Percentiles rank a stretch among this genome's conserved stretches.
Conservation (phyloP, 192 early-diverging fungal species). For the Gonapodya prolifera region DNA sequence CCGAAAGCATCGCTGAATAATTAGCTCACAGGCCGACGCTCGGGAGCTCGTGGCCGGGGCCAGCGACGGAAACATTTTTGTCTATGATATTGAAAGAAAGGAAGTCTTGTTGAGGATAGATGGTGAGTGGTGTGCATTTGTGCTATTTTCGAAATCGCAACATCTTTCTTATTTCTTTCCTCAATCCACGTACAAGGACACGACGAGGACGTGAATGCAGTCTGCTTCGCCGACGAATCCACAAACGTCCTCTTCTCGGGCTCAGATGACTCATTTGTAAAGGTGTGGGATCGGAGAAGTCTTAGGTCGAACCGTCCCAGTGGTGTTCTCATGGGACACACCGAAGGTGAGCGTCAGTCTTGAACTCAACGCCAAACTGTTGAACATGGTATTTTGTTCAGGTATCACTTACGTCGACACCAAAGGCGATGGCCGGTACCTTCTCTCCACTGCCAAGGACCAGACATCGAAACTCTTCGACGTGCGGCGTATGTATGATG, state of each 20-base stretch:
- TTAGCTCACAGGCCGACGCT: too few relatives aligned
- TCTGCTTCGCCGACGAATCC: conserved; percentile 34
- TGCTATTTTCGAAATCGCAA: too few relatives aligned
- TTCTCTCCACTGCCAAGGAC: conserved; percentile 55
- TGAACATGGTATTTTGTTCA: too few relatives aligned
- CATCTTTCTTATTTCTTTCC: too few relatives aligned
- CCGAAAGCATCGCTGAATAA: too few relatives aligned
- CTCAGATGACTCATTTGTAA: conserved; percentile 44
- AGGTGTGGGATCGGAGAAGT: conserved; percentile 40
- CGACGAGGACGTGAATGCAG: conserved; percentile 55
- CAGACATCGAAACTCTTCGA: conserved; percentile 59
- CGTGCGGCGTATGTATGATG: conserved; percentile 20
- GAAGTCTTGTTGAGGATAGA: too few relatives aligned
- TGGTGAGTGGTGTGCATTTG: too few relatives aligned
- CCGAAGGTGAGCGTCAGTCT: too few relatives aligned
- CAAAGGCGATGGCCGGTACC: conserved; percentile 50
- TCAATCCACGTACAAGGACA: too few relatives aligned
- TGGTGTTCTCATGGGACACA: conserved; percentile 53
- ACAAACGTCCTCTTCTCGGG: conserved; percentile 50
- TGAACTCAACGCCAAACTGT: too few relatives aligned
- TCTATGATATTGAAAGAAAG: too few relatives aligned
- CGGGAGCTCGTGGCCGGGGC: conserved; percentile 47
- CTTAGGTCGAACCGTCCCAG: conserved; percentile 22
- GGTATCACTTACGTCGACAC: conserved; percentile 52
- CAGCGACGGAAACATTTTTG: conserved; percentile 7